Conservation (phyloP, 257 asterid species). For the Solanum rostratum region DNA sequence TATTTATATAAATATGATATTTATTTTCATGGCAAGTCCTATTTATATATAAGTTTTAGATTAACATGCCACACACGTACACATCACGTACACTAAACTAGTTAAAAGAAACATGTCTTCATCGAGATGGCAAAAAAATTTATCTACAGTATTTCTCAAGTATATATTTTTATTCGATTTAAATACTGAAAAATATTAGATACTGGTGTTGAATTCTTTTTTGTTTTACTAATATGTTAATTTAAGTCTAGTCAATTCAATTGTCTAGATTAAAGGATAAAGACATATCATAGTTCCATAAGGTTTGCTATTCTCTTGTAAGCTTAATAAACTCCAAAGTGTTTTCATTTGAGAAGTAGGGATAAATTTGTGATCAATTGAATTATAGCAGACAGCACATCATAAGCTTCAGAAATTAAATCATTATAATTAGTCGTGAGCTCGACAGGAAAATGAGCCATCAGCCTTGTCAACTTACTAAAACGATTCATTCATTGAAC, state of each 20-base stretch:
- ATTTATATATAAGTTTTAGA: no score
- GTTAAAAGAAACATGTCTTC: background rate
- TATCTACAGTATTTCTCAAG: background rate
- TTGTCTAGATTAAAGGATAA: background rate
- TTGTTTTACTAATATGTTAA: background rate
- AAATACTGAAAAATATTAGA: background rate
- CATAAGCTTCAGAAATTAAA: background rate
- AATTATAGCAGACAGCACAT: background rate
- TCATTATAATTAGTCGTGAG: background rate
- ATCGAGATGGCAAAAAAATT: background rate
- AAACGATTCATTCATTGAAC: background rate
- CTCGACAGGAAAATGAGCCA: background rate
- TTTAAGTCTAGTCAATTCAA: background rate
- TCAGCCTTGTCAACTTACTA: background rate
- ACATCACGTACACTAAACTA: no score
- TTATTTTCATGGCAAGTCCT: no score
- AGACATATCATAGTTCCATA: background rate
- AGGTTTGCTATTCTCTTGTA: background rate
- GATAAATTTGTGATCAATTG: background rate
- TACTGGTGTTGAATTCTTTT: background rate
- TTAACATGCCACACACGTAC: no score
- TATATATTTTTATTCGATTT: background rate
- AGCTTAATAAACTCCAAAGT: background rate
- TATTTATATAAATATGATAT: no score
- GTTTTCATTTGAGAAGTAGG: background rate